Evolutionary conservation across 2,329 filamentous ascomycete genomes (phyloP), one percentile per base, ranked within the genome.

Genomic region (Laburnicola sp.): DNA sequence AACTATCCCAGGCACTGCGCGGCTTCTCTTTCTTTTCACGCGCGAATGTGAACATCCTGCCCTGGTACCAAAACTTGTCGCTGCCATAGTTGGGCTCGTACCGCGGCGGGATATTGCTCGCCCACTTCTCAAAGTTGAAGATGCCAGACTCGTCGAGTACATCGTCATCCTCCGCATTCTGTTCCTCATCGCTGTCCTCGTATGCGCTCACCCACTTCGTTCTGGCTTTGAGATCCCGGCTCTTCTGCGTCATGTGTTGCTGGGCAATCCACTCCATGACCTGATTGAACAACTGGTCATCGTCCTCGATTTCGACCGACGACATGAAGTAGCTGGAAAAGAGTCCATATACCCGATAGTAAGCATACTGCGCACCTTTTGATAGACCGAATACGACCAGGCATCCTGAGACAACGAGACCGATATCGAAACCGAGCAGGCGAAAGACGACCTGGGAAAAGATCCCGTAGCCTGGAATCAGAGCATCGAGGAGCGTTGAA

Each of bases 101-200:
- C 2, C 71, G 69, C 1, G 77, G 77, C 1, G 79, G 79, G 2
- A 76, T 71, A 4, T 74, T 74, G 30, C 76, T 75, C 8, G 72
- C 71, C 75, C 76, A 80, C 51, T 76, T 77, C 51, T 75, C 75
- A 58, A 76, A 80, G 55, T 80, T 77, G 62, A 81, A 78, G 40
- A 79, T 71, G 2, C 73, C 75, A 8, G 70, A 62, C 16, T 74
- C 69, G 38, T 71, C 71, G 4, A 75, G 44, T 4, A 71, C 66
- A n/a, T 73, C 68, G 7, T 62, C 66, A 8, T 74, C 63, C 3
- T 69, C 68, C 2, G 65, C 65, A 31, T 58, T 68, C 9, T 65
- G 63, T 28, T 69, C 65, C 10, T 75, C 69, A 4, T 66, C 54
- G 22, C 62, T 65, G 28, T 72, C 65, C 4, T 71, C 63, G 7